Evolutionary conservation across 345 rosid species (phyloP).

Genomic region (Eucalyptus polybractea): DNA sequence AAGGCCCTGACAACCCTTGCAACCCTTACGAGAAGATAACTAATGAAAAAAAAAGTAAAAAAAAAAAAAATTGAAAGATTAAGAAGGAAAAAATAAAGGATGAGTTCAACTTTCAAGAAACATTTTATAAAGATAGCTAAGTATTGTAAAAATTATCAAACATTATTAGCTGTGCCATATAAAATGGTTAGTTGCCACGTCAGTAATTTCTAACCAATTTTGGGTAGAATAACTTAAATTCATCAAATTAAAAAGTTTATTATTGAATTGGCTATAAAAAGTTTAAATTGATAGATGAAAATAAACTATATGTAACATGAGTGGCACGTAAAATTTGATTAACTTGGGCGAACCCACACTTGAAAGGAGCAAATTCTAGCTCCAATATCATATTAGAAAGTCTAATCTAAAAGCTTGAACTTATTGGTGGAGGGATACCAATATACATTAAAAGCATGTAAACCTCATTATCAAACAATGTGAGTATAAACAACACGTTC

Average conservation of each 20-base stretch:
- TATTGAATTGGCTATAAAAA: too few species aligned
- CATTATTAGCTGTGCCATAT: fast-evolving
- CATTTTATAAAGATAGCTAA: too few species aligned
- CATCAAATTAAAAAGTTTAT: not conserved
- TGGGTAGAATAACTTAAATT: not conserved
- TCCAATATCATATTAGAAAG: not conserved
- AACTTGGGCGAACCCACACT: not conserved
- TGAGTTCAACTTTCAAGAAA: too few species aligned
- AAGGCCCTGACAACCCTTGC: not conserved
- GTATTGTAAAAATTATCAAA: not conserved
- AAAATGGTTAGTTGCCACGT: fast-evolving
- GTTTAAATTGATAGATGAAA: not conserved
- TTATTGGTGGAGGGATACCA: not conserved
- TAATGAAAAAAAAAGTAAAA: not conserved
- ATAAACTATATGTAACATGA: not conserved
- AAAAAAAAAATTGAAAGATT: too few species aligned
- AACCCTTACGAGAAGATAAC: not conserved
- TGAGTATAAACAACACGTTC: not conserved
- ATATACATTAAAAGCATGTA: not conserved
- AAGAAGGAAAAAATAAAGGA: too few species aligned
- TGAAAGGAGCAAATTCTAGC: not conserved
- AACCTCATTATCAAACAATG: not conserved
- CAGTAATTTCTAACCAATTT: too few species aligned
- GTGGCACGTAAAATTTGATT: not conserved
- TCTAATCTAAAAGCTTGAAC: not conserved